phyloP scores from a whole-genome alignment of 2,329 filamentous ascomycete genomes.

The Alternaria atra region DNA sequence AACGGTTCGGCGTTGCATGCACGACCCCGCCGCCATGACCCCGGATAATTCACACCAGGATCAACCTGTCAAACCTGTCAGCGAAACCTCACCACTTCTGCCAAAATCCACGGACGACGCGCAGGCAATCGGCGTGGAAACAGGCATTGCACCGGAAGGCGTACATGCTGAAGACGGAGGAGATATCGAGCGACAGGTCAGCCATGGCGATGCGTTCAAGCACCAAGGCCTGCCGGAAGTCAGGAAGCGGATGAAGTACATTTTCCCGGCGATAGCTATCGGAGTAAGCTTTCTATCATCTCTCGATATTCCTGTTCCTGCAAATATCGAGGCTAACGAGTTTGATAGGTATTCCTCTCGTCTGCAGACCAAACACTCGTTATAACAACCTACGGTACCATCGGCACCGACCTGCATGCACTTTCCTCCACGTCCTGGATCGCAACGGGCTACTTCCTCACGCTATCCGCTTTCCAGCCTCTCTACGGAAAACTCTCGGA shows the following conservation, averaged over 20 bases:
- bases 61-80: neutral
- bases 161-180: constrained; percentile 30
- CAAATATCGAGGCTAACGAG: neutral
- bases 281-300: constrained; percentile 59
- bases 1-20: constrained; percentile 1
- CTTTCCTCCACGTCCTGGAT: constrained; percentile 81
- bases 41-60: constrained; percentile 1
- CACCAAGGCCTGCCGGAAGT: constrained; percentile 60
- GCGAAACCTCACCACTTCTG: constrained; percentile 59
- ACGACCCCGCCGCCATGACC: constrained; percentile 13
- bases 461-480: constrained; percentile 77
- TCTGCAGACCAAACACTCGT: constrained; percentile 80
- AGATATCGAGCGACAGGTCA: constrained; percentile 49
- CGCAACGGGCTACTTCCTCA: constrained; percentile 74
- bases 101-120: constrained; percentile 26
- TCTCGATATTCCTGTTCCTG: neutral
- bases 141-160: constrained; percentile 37
- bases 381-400: constrained; percentile 79
- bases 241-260: constrained; percentile 62
- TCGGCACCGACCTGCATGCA: constrained; percentile 77
- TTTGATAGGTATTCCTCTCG: constrained; percentile 71
- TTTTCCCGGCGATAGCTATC: constrained; percentile 69
- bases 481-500: constrained; percentile 76
- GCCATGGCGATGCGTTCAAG: constrained; percentile 45
- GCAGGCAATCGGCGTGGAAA: constrained; percentile 33